These are phyloP conservation scores for Colletotrichum acutatum DNA, from an alignment of 2,329 filamentous ascomycete genomes.

Conservation along the genomic window DNA sequence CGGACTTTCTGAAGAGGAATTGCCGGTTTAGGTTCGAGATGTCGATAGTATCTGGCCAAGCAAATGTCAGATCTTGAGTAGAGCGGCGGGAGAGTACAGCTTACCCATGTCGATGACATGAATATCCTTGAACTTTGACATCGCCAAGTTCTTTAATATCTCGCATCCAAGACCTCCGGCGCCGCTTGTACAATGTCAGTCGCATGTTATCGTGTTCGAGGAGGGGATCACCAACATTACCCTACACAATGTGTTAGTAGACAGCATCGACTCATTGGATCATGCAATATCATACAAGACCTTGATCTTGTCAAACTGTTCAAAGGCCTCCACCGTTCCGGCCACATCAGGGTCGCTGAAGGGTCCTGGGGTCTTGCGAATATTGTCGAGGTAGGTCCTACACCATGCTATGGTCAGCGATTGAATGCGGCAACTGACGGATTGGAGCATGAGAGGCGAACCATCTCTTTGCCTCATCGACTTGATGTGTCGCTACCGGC, in stretches of 20 bases:
- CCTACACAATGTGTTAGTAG: conserved; percentile 48
- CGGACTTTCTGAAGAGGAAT: conserved; percentile 91
- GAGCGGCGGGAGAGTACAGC: conserved; percentile 39
- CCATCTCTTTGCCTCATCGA: conserved; percentile 36
- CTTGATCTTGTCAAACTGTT: conserved; percentile 75
- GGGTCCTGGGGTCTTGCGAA: conserved; percentile 81
- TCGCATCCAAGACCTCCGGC: conserved; percentile 96
- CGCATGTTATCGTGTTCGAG: conserved; percentile 25
- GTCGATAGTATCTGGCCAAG: conserved; percentile 85
- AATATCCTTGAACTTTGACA: conserved; percentile 96
- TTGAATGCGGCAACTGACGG: neutral
- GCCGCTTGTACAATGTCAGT: conserved; percentile 67
- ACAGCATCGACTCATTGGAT: neutral
- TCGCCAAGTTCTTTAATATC: conserved; percentile 93
- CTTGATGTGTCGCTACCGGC: neutral
- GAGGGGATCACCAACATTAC: conserved; percentile 58
- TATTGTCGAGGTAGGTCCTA: conserved; percentile 86
- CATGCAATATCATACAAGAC: conserved; percentile 69
- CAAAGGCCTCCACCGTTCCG: conserved; percentile 62
- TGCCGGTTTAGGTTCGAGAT: conserved; percentile 98
- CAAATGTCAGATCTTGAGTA: conserved; percentile 13
- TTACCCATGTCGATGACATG: conserved; percentile 98
- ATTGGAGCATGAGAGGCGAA: neutral
- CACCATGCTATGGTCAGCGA: conserved; percentile 17
- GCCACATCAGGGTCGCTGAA: conserved; percentile 75